Evolutionary conservation across 1,139 yeast species (phyloP), one percentile per base, ranked within the genome.

Genomic region (Arxiozyma bovina): DNA sequence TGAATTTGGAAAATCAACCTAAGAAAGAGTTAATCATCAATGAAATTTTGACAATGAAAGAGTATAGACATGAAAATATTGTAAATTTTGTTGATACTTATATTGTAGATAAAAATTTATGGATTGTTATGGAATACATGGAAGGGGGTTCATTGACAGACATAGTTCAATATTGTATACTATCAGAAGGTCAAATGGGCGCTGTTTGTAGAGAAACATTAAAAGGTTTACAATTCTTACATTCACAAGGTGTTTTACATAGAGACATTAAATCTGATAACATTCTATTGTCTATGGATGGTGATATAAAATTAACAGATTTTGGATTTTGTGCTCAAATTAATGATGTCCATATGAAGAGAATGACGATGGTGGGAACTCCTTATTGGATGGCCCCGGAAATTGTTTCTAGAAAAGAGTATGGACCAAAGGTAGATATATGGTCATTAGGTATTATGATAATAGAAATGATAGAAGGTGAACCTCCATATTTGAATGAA

Each of bases 351-450:
- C 85, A 87, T 57, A 73, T 85, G 58, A 91, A 93, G 72, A 81
- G 99, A 70, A 90, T 96, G 11, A 93, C 99, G 1, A 88, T 93
- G 96, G 99, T 93, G 21, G 99, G 99, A n/a, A 93, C 99, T 0
- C 99, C 99, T 5, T 93, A 93, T 70, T 93, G 99, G 99, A 93
- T 93, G 99, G 99, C 99, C 0, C 99, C 99, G 1, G 99, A 93
- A 71, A 96, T 93, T 55, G 96, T 93, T 23, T 82, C 90, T 12
- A 77, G 96, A 60, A 90, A 91, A 68, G 96, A 90, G 64, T 93
- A 93, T 70, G 99, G 97, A 1, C 96, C 97, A 45, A 91, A 94
- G 72, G 96, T 93, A 54, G 99, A 93, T 71, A 85, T 94, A 51
- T 93, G 99, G 99, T 88, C 96, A 17, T 75, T 93, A 60, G 99